Conservation (phyloP, 2,329 filamentous ascomycete genomes). For the Dactylellina leptospora region DNA sequence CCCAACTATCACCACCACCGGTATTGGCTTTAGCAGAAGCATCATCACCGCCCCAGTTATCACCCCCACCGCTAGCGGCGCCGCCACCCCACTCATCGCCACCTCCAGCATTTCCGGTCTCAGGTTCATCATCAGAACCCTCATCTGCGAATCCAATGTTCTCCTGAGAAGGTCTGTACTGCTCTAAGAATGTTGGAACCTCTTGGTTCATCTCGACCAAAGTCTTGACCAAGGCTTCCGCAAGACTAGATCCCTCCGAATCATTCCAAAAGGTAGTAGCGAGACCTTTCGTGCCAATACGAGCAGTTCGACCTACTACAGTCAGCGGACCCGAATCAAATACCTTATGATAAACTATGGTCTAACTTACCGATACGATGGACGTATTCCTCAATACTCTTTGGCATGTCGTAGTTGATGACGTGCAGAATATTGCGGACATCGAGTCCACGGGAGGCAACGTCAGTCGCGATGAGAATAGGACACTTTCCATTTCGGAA, state of each 20-base stretch:
- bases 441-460: conserved; percentile 88
- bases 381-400: conserved; percentile 92
- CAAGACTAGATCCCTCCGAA: conserved; percentile 65
- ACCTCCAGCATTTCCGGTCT: conserved; percentile 48
- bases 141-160: conserved; percentile 64
- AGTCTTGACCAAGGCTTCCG: conserved; percentile 77
- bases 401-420: conserved; percentile 90
- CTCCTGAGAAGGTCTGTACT: conserved; percentile 63
- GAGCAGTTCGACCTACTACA: conserved; percentile 81
- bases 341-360: too few relatives aligned
- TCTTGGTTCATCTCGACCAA: conserved; percentile 80
- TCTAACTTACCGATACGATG: conserved; percentile 88
- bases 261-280: conserved; percentile 92
- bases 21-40: not conserved
- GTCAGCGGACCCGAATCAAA: too few relatives aligned
- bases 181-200: conserved; percentile 81
- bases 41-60: not conserved
- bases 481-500: conserved; percentile 80
- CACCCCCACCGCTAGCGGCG: conserved; percentile 22
- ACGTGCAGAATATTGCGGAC: conserved; percentile 87
- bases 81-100: conserved; percentile 7
- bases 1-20: conserved; percentile 32
- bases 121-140: conserved; percentile 63
- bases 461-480: conserved; percentile 84
- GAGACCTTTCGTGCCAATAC: conserved; percentile 85